phyloP scores from a whole-genome alignment of 2,329 filamentous ascomycete species.

The Raffaelea arxii region DNA sequence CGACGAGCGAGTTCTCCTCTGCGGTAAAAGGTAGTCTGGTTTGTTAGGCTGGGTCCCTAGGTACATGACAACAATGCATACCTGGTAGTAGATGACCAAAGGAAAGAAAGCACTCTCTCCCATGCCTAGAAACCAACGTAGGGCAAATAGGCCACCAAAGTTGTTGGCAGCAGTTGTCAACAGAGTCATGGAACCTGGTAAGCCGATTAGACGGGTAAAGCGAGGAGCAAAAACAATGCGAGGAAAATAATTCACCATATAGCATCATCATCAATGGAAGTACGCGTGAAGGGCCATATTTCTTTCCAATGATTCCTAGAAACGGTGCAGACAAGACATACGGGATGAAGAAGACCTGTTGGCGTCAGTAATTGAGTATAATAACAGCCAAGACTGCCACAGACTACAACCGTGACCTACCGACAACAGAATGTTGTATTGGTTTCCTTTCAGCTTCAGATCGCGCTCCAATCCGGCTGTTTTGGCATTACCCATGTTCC shows the following conservation, averaged over 20 bases:
- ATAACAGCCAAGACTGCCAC: too few species aligned
- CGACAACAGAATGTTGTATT: too few species aligned
- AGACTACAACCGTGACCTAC: too few species aligned
- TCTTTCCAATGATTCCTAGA: background rate
- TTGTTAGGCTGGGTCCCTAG: too few species aligned
- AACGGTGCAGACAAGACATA: background rate
- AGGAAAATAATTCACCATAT: background rate
- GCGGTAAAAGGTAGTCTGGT: slow-evolving; percentile 48
- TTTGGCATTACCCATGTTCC: too few species aligned
- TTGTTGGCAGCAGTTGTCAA: background rate
- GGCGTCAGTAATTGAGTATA: too few species aligned
- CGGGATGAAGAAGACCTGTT: slow-evolving; percentile 1
- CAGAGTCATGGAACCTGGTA: background rate
- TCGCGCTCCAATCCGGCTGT: too few species aligned
- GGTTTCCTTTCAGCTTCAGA: too few species aligned
- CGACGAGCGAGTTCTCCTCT: slow-evolving; percentile 56
- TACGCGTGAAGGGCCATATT: background rate
- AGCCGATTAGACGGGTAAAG: background rate
- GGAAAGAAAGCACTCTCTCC: background rate
- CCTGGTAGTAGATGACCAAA: slow-evolving; percentile 26
- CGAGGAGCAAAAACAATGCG: background rate
- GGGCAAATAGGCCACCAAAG: background rate
- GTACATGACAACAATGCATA: too few species aligned
- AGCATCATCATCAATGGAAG: background rate
- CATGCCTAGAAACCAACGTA: background rate